phyloP scores from a whole-genome alignment of 2,329 filamentous ascomycete genomes.

The Aspergillus japonicus region DNA sequence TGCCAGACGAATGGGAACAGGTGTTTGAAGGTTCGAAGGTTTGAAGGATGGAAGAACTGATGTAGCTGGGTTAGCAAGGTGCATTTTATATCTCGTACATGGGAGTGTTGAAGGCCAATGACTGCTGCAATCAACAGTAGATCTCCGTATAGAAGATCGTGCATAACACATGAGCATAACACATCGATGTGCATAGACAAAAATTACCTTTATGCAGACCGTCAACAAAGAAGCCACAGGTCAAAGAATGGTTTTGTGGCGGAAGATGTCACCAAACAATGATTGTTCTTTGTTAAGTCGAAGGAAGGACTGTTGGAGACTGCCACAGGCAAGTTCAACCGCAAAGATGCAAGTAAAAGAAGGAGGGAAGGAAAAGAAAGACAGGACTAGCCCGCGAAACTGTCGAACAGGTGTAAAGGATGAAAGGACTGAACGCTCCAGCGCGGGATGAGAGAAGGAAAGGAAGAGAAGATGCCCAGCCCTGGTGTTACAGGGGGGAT shows the following conservation, averaged over 20 bases:
- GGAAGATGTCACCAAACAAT: not conserved
- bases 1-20: conserved; percentile 36
- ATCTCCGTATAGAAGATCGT: not conserved
- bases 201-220: conserved; percentile 12
- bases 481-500: conserved; percentile 19
- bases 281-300: conserved; percentile 2
- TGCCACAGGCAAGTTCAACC: conserved; percentile 37
- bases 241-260: conserved; percentile 13
- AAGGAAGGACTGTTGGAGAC: conserved; percentile 30
- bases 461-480: conserved; percentile 12
- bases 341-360: conserved; percentile 16
- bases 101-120: not conserved
- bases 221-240: conserved; percentile 8
- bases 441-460: conserved; percentile 21
- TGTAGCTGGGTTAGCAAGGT: conserved; percentile 3
- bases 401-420: conserved; percentile 26
- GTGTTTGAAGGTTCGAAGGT: not conserved
- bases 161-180: not conserved
- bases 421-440: conserved; percentile 26
- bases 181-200: not conserved
- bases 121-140: not conserved
- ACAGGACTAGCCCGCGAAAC: conserved; percentile 37
- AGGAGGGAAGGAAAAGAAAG: conserved; percentile 25
- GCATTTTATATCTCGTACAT: not conserved
- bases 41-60: conserved; percentile 2